Conservation (phyloP, 2,329 filamentous ascomycete genomes). For the Pestalotiopsis sp. region DNA sequence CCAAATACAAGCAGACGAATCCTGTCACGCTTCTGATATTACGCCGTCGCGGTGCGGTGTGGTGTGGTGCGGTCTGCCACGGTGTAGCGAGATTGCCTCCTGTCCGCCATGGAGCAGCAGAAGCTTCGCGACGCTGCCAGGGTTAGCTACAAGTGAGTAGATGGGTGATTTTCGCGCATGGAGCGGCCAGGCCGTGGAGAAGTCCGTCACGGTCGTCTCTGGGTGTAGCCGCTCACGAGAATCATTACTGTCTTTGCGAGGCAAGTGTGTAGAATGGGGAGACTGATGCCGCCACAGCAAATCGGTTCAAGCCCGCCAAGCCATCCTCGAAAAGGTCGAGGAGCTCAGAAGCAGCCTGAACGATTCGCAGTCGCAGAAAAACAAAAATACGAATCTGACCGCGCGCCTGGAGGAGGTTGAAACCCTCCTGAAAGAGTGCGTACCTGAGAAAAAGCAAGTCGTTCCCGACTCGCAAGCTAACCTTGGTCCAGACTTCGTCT, state of each 20-base stretch:
- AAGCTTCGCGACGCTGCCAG: constrained; percentile 26
- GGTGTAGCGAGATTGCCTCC: neutral
- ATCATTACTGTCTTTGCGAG: neutral
- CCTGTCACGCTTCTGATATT: neutral
- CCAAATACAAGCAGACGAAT: neutral
- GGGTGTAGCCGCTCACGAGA: neutral
- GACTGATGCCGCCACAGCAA: constrained; percentile 13
- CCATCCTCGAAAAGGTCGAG: constrained; percentile 20
- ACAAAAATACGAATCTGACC: constrained; percentile 23
- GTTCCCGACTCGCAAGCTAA: constrained; percentile 10
- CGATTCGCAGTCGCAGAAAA: constrained; percentile 9
- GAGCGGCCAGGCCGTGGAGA: neutral
- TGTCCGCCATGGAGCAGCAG: constrained; percentile 18
- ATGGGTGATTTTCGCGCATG: neutral
- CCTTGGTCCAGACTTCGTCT: constrained; percentile 60
- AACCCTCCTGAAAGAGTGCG: constrained; percentile 32
- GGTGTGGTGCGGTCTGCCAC: neutral
- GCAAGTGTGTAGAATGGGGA: neutral
- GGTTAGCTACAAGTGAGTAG: constrained; percentile 28
- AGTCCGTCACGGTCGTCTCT: neutral
- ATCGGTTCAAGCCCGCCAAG: constrained; percentile 26
- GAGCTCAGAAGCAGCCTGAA: constrained; percentile 29
- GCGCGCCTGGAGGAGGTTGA: constrained; percentile 32
- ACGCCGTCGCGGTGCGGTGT: neutral
- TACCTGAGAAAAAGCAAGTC: neutral